Percentiles rank a stretch among this genome's conserved stretches.
Evolutionary conservation across 768 basidiomycete genomes (phyloP).

Genomic region (Leccinum disarticulatum): DNA sequence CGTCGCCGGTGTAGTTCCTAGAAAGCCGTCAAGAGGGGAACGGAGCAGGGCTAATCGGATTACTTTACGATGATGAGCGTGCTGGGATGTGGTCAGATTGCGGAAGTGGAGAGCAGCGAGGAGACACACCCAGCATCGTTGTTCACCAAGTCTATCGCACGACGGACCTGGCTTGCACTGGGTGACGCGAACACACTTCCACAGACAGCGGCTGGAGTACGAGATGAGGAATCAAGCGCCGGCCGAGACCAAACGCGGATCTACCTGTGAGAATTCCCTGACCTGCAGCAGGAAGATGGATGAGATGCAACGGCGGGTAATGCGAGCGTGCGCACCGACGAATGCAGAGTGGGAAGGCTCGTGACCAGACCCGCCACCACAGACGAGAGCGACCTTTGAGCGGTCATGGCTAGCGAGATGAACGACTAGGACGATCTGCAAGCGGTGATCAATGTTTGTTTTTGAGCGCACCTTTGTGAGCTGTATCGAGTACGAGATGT

Average conservation of each 20-base stretch:
- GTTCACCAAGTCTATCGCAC: slow-evolving; percentile 74
- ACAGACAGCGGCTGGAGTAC: slow-evolving; percentile 66
- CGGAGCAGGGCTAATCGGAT: slow-evolving; percentile 1
- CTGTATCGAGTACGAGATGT: slow-evolving; percentile 63
- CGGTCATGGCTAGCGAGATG: slow-evolving; percentile 56
- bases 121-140: slow-evolving; percentile 64
- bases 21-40: slow-evolving; percentile 7
- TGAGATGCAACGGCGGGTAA: not conserved
- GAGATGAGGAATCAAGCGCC: not conserved
- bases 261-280: slow-evolving; percentile 76
- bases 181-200: slow-evolving; percentile 92
- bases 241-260: not conserved
- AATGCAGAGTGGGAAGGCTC: slow-evolving; percentile 90
- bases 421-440: slow-evolving; percentile 48
- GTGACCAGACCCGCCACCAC: slow-evolving; percentile 87
- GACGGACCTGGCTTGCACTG: slow-evolving; percentile 78
- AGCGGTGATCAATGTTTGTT: not conserved
- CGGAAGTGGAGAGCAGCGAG: not conserved
- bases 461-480: slow-evolving; percentile 60
- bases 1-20: slow-evolving; percentile 88
- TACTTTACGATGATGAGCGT: slow-evolving; percentile 86
- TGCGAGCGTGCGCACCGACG: slow-evolving; percentile 57
- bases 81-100: slow-evolving; percentile 35
- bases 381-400: slow-evolving; percentile 72
- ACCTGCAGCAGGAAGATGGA: slow-evolving; percentile 39